Percentiles rank a stretch among this genome's conserved stretches.
phyloP scores from a whole-genome alignment of 495 filamentous ascomycete species.

The Aspergillus cavernicola region DNA sequence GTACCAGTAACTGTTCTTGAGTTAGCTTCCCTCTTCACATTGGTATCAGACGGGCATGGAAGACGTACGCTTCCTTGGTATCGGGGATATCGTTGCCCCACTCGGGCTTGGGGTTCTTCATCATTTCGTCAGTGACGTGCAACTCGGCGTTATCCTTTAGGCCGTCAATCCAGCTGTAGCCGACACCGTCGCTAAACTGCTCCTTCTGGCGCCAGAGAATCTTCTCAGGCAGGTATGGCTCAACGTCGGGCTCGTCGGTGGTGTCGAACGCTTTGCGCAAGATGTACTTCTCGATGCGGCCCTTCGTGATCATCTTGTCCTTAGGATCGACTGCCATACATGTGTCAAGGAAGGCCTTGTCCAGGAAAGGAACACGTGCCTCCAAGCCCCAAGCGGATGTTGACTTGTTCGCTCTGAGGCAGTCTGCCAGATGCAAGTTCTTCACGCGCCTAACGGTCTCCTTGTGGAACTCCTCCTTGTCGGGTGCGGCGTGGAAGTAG shows the following conservation, averaged over 20 bases:
- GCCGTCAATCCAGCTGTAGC: conserved; percentile 98
- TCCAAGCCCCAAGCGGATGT: conserved; percentile 98
- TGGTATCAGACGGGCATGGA: conserved; percentile 25
- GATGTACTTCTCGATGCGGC: conserved; percentile 94
- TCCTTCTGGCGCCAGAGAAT: conserved; percentile 99
- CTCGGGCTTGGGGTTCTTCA: conserved; percentile 93
- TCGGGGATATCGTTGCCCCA: conserved; percentile 92
- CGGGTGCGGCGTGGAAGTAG: conserved; percentile 93
- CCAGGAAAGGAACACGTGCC: conserved; percentile 95
- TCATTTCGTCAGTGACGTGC: conserved; percentile 90
- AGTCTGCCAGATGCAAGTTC: conserved; percentile 93
- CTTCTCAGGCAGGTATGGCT: conserved; percentile 86
- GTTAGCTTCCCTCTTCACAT: conserved; percentile 10
- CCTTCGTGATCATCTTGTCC: conserved; percentile 93
- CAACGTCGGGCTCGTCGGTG: conserved; percentile 67
- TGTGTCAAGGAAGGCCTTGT: conserved; percentile 90
- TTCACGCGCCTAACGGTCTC: conserved; percentile 91
- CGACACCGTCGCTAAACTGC: conserved; percentile 97
- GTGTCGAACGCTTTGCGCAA: conserved; percentile 97
- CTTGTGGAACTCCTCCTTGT: conserved; percentile 86
- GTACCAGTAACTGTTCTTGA: conserved; percentile 80
- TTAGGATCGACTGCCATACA: conserved; percentile 88
- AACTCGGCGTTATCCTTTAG: conserved; percentile 89
- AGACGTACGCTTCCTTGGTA: conserved; percentile 85
- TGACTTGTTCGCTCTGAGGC: conserved; percentile 96